Base-by-base conservation (phyloP, 139 green algal genomes). In the Gonium pectorale region DNA sequence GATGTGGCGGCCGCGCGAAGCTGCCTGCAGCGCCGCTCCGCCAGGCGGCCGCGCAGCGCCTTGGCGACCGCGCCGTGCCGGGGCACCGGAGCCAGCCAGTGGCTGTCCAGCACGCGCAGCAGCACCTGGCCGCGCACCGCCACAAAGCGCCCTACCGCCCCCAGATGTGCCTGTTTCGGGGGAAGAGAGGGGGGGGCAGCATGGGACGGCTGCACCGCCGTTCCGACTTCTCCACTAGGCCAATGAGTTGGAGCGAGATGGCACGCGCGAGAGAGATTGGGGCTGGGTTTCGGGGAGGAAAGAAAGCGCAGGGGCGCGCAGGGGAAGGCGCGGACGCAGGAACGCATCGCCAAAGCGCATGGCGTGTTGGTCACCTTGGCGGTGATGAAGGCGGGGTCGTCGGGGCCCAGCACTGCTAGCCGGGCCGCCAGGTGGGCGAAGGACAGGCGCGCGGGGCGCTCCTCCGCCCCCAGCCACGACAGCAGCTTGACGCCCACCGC, bases 91-190 rank as follows among this genome's bases (percentile, higher is more conserved):
- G 91, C 89, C 27, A 70, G 56, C 35, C 52, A 68, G 52, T 80
- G 35, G 49, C 72, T 33, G 33, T 41, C 6, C 37, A 70, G 69
- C 2, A 70, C 94, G 83, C 95, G 96, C 26, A 98, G 80, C n/a
- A 99, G 88, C 91, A 99, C 98, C 86, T 98, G 95, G 41, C 94
- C 97, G 87, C 99, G 97, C 41, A 98, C 96, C 63, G 96, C 91
- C 33, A 99, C 52, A 81, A 96, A 99, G 27, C 95, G 91, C 92
- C 97, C 94, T 70, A 99, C 93, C 6, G n/a, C 59, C 29, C 92
- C 88, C 19, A 85, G 69, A 87, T n/a, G n/a, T n/a, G n/a, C n/a
- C n/a, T n/a, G n/a, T n/a, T n/a, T n/a, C n/a, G n/a, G n/a, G n/a
- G n/a, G n/a, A n/a, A n/a, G n/a, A n/a, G n/a, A n/a, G n/a, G n/a